A percentile compares a stretch with the other conserved stretches of the same genome.
Evolutionary conservation across 441 rosid genomes (phyloP).

Genomic region (Brassica hybrid): DNA sequence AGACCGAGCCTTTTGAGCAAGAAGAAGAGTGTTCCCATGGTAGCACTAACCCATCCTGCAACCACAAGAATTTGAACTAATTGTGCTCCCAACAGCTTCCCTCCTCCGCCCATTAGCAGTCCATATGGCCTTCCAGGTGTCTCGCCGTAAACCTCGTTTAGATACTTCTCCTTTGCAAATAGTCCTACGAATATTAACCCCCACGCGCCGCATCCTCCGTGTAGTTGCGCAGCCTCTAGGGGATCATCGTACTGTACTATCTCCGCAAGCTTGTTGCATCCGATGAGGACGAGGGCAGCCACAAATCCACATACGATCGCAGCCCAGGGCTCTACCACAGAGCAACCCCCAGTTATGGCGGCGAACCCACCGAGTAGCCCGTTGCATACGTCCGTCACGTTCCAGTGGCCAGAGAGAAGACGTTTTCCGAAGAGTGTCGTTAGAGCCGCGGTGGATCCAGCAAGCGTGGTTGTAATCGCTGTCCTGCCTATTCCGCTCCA

Average conservation of each 20-base stretch:
- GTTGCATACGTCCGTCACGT: conserved; percentile 83
- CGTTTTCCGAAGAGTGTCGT: conserved; percentile 81
- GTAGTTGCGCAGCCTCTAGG: no score
- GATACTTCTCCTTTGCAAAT: conserved; percentile 65
- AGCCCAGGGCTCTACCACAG: conserved; percentile 93
- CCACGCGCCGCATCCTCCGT: no score
- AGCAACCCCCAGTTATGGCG: conserved; percentile 78
- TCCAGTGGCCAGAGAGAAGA: conserved; percentile 79
- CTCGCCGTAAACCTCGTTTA: conserved; percentile 58
- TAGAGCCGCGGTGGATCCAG: conserved; percentile 81
- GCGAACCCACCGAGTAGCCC: conserved; percentile 92
- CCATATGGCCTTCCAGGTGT: conserved; percentile 55
- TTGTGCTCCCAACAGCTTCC: conserved; percentile 51
- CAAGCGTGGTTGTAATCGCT: conserved; percentile 83
- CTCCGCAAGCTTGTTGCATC: no score
- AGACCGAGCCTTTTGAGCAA: conserved; percentile 57
- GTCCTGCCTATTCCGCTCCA: conserved; percentile 88
- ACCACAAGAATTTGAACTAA: conserved; percentile 54
- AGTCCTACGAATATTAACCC: conserved; percentile 79
- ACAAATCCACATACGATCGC: conserved; percentile 43
- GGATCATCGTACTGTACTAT: no score
- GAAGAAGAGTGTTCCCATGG: conserved; percentile 80
- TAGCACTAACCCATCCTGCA: conserved; percentile 80
- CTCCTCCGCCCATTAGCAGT: conserved; percentile 87
- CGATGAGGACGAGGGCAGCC: no score